Conservation (phyloP, 305 asterid species). For the Rubia tinctorum region DNA sequence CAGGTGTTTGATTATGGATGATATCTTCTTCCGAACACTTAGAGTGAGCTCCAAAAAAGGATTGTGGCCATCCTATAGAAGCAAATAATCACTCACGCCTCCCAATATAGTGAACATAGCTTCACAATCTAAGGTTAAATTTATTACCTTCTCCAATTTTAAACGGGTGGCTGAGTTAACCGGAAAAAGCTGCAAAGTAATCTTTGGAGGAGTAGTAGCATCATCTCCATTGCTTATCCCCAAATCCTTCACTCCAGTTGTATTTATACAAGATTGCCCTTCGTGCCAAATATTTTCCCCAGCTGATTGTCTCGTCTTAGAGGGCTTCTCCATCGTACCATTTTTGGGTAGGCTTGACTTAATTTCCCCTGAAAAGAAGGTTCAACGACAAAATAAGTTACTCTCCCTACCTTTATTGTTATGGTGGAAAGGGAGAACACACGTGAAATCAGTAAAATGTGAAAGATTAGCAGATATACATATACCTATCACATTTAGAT, state of each 20-base stretch:
- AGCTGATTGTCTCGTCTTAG: conserved; percentile 15
- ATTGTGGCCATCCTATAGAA: conserved; percentile 69
- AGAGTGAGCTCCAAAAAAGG: conserved; percentile 84
- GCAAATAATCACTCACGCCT: conserved; percentile 14
- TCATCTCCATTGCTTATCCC: conserved; percentile 32
- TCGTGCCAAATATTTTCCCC: conserved; percentile 16
- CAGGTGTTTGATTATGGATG: conserved; percentile 80
- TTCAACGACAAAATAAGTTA: not conserved
- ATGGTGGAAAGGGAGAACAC: not conserved
- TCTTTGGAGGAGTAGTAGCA: conserved; percentile 47
- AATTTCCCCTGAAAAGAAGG: conserved; percentile 21
- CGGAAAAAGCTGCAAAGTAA: conserved; percentile 88
- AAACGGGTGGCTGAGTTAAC: conserved; percentile 45
- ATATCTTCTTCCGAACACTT: conserved; percentile 66
- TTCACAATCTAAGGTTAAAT: conserved; percentile 9
- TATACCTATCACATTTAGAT: not conserved
- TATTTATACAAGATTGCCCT: conserved; percentile 27
- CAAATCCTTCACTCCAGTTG: conserved; percentile 20
- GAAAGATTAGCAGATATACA: not conserved
- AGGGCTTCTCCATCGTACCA: conserved; percentile 17
- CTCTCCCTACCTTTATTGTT: not conserved
- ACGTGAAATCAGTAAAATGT: not conserved
- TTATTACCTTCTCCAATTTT: conserved; percentile 65
- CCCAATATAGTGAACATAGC: conserved; percentile 7
- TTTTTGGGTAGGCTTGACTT: conserved; percentile 14